These are phyloP conservation scores for Daldinia sp. DNA, from an alignment of 2,329 filamentous ascomycete genomes.

Conservation along the genomic window DNA sequence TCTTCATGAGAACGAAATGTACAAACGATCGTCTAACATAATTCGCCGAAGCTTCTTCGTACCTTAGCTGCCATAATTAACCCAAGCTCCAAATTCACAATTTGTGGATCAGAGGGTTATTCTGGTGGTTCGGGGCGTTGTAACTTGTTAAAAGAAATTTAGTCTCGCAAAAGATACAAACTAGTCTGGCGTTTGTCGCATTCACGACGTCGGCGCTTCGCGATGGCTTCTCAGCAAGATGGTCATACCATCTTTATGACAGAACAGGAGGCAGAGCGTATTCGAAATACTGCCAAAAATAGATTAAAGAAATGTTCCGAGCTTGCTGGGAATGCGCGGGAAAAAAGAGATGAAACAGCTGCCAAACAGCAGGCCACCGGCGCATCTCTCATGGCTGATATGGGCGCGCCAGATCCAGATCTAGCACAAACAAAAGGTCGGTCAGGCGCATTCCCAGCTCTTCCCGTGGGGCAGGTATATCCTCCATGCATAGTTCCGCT, in stretches of 20 bases:
- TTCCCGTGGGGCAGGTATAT: slow-evolving; percentile 43
- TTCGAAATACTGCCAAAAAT: slow-evolving; percentile 40
- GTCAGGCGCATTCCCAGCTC: slow-evolving; percentile 42
- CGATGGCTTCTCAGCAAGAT: slow-evolving; percentile 33
- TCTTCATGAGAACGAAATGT: background rate
- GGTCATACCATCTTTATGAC: slow-evolving; percentile 47
- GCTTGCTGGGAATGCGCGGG: slow-evolving; percentile 34
- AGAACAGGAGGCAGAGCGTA: slow-evolving; percentile 43
- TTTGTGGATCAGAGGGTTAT: background rate
- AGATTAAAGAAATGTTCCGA: slow-evolving; percentile 36
- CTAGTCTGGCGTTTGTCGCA: background rate
- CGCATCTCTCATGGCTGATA: slow-evolving; percentile 47
- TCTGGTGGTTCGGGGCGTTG: background rate
- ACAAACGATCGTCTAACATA: background rate
- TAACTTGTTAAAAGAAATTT: background rate
- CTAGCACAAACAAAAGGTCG: slow-evolving; percentile 19
- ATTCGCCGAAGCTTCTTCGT: background rate
- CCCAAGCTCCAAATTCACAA: background rate
- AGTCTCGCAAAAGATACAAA: background rate
- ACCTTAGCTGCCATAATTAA: background rate
- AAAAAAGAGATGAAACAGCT: slow-evolving; percentile 29
- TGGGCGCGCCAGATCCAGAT: slow-evolving; percentile 38
- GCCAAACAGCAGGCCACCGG: slow-evolving; percentile 43
- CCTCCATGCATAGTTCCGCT: slow-evolving; percentile 37
- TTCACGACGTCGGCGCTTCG: background rate